Conservation (phyloP, 1,139 yeast species). For the Suhomyces chickasaworum region DNA sequence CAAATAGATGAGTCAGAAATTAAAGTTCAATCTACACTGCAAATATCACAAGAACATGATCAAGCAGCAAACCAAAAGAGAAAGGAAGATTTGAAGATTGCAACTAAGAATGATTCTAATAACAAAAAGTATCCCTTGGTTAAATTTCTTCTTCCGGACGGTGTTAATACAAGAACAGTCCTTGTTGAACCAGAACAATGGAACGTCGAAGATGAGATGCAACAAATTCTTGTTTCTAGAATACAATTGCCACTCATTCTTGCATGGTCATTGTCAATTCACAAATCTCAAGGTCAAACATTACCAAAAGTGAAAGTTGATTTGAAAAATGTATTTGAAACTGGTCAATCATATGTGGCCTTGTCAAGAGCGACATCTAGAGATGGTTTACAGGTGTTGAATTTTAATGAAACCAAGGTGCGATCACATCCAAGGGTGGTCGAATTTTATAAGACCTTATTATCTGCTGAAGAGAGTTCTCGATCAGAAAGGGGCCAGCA, state of each 20-base stretch:
- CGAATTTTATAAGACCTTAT: conserved; percentile 53
- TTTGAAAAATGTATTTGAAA: conserved; percentile 74
- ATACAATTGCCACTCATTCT: conserved; percentile 78
- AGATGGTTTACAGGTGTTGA: conserved; percentile 74
- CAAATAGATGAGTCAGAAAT: background rate
- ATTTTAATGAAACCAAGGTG: conserved; percentile 62
- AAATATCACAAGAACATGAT: background rate
- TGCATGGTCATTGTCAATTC: conserved; percentile 96
- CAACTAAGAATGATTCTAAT: conserved; percentile 36
- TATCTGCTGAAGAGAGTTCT: conserved; percentile 24
- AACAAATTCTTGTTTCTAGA: conserved; percentile 32
- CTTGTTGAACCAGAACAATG: conserved; percentile 49
- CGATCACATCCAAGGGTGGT: conserved; percentile 64
- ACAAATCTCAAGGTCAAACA: conserved; percentile 96
- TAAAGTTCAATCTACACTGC: conserved; percentile 3
- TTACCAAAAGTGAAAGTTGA: conserved; percentile 81
- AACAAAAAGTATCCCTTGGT: conserved; percentile 67
- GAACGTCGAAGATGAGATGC: conserved; percentile 44
- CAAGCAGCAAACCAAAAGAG: conserved; percentile 13
- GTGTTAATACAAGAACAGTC: conserved; percentile 65
- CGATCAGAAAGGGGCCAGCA: conserved; percentile 17
- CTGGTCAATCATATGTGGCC: conserved; percentile 48
- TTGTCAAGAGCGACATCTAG: conserved; percentile 82
- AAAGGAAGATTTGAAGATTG: conserved; percentile 24
- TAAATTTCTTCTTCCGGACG: conserved; percentile 68